Evolutionary conservation across 257 asterid genomes (phyloP), one percentile per base, ranked within the genome.

Genomic region (Oldenlandia corymbosa): DNA sequence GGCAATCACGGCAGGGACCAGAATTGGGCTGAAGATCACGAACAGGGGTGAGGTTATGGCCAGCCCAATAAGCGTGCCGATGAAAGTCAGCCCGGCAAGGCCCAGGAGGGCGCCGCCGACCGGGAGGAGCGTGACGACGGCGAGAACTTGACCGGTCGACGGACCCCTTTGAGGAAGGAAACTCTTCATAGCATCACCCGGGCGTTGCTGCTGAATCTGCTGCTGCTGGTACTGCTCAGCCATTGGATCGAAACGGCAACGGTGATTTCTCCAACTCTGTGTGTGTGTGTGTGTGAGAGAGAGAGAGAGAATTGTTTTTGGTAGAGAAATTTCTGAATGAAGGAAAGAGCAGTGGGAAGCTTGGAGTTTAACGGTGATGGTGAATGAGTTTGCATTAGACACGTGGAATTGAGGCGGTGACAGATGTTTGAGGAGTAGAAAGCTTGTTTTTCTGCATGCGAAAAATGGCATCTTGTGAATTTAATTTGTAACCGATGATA

Each of bases 81-180:
- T 69, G 51, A 88, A 79, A 0, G 64, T 79, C 47, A 84, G 45
- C 4, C 87, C 96, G 13, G 96, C 74, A 1, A 86, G 83, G 73
- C 62, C 28, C 47, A 90, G 79, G 68, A 90, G 85, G 53, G 51
- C 28, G 10, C 79, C 84, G 37, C 88, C 97, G 30, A 85, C 34
- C 6, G 97, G 91, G 71, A 88, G 68, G 63, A 86, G 91, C 7
- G 86, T 74, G 41, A 76, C 83, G 16, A 82, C 83, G 50, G 87
- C 83, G 21, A 88, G 68, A 31, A 81, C 26, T 73, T 81, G 84
- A 21, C 81, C 63, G 50, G 85, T 73, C 53, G 85, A 64, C 13
- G 93, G 88, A 10, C 72, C 68, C 42, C 62, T 72, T 1, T 71
- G 72, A 18, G 68, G 78, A 55, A 73, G 68, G 60, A 66, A 54